Percentiles rank a stretch among this genome's conserved stretches.
Evolutionary conservation across 768 basidiomycete genomes (phyloP).

Genomic region (Pulveroboletus ravenelii): DNA sequence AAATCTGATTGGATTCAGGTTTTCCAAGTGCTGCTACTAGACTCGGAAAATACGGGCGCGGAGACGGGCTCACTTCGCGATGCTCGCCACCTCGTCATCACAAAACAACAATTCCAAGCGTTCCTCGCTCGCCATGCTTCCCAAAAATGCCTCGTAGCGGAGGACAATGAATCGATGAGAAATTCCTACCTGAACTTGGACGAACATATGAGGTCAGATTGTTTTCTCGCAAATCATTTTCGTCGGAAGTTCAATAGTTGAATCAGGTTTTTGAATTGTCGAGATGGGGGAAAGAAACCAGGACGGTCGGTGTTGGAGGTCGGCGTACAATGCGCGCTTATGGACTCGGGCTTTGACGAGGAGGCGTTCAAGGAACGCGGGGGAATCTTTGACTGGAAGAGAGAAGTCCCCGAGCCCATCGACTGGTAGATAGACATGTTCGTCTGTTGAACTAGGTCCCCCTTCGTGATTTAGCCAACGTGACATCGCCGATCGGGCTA

Average conservation of each 20-base stretch:
- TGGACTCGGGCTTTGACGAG: constrained; percentile 34
- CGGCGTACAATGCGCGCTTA: constrained; percentile 30
- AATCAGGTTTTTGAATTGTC: constrained; percentile 32
- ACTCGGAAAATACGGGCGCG: constrained; percentile 34
- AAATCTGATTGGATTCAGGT: constrained; percentile 17
- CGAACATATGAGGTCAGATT: constrained; percentile 34
- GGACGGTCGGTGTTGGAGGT: constrained; percentile 29
- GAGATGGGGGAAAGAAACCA: constrained; percentile 30
- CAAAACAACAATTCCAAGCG: constrained; percentile 31
- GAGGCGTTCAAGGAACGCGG: constrained; percentile 29
- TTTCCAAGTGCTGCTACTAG: constrained; percentile 34
- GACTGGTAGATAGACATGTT: constrained; percentile 1
- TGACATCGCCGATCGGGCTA: too few species aligned
- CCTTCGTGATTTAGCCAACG: too few species aligned
- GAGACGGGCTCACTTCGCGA: constrained; percentile 32
- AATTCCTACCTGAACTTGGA: constrained; percentile 39
- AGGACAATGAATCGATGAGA: constrained; percentile 37
- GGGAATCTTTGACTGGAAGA: constrained; percentile 36
- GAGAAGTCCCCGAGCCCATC: background rate
- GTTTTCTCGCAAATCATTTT: too few species aligned
- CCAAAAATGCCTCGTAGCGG: constrained; percentile 33
- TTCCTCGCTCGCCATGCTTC: constrained; percentile 33
- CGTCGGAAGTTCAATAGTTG: background rate
- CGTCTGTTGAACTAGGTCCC: too few species aligned
- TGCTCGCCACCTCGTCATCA: constrained; percentile 32